Base-by-base conservation (phyloP, 768 basidiomycete species). In the Trametes cinnabarina region DNA sequence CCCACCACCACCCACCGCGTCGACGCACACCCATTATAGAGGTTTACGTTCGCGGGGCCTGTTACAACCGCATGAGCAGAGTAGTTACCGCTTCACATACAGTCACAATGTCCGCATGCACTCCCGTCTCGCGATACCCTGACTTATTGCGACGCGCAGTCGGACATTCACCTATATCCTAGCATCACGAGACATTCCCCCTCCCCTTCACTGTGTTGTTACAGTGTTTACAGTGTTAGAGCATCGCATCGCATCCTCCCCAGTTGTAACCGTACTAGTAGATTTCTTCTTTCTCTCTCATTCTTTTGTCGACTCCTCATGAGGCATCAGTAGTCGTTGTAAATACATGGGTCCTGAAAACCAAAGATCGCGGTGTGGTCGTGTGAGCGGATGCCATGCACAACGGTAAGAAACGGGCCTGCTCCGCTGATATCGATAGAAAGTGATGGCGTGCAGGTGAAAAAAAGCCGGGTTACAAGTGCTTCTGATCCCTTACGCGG, bases 171-270 rank as follows among this genome's bases (percentile, higher is more conserved):
- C 68, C 40, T 68, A 71, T 72, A 72, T 72, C 72, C 69, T 72
- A 74, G 73, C 73, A 80, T 79, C 68, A 83, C 84, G 82, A 84
- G 82, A 82, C 81, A 82, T 76, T 82, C 76, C 40, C 30, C 30
- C 30, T 76, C 81, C 76, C 40, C 30, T 12, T 12, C 30, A 32
- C 30, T 32, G 30, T 32, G 30, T 32, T 32, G 30, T 32, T 32
- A 32, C 30, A 32, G 30, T 79, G 73, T 74, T 32, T 32, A 32
- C 30, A 32, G 30, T 79, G 73, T 74, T 83, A 84, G 84, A 86
- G 84, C 84, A 84, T 83, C 82, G 82, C 82, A 84, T 32, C 30
- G 30, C 30, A 32, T 32, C 30, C 30, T 32, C 30, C 30, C 30
- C 74, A 79, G 72, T 73, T 66, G 71, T 66, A 69, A 71, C 62